Percentiles rank a stretch among this genome's conserved stretches.
These are phyloP conservation scores for Podaxis sp. DNA, from an alignment of 768 basidiomycete genomes.

Conservation along the genomic window DNA sequence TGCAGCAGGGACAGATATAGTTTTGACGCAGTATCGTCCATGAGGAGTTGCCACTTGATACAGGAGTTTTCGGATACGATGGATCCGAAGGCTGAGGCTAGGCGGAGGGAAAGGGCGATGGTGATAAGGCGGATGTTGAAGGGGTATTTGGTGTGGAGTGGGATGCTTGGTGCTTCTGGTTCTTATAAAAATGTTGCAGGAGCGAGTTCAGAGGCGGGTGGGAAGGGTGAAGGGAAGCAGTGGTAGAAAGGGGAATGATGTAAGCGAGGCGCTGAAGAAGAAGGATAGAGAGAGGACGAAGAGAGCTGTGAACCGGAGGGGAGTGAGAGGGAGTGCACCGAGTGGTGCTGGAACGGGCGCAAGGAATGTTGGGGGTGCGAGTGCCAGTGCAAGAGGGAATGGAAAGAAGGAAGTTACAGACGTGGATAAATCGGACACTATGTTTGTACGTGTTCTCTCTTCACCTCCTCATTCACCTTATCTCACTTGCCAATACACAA, in stretches of 20 bases:
- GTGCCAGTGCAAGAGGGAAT: slow-evolving; percentile 7
- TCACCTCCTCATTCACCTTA: not conserved
- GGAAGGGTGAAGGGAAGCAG: slow-evolving; percentile 23
- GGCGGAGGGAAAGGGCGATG: slow-evolving; percentile 68
- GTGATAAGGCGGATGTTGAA: slow-evolving; percentile 77
- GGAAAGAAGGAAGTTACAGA: slow-evolving; percentile 22
- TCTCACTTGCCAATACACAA: not conserved
- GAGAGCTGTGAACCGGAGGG: slow-evolving; percentile 60
- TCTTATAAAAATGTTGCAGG: not conserved
- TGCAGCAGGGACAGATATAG: slow-evolving; percentile 63
- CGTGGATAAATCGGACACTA: slow-evolving; percentile 49
- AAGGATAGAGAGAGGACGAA: slow-evolving; percentile 70
- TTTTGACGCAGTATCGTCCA: slow-evolving; percentile 85
- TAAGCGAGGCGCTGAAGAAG: slow-evolving; percentile 76
- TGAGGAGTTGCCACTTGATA: slow-evolving; percentile 69
- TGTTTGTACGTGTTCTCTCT: not conserved
- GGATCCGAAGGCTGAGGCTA: slow-evolving; percentile 55
- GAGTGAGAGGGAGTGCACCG: slow-evolving; percentile 75
- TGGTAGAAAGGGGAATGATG: slow-evolving; percentile 31
- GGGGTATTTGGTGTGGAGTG: slow-evolving; percentile 82
- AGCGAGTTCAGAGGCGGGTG: slow-evolving; percentile 22
- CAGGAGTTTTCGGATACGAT: slow-evolving; percentile 77
- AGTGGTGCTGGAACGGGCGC: slow-evolving; percentile 20
- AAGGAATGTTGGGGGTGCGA: slow-evolving; percentile 17
- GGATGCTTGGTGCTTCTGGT: slow-evolving; percentile 34